Evolutionary conservation across 495 filamentous ascomycete genomes (phyloP), one percentile per base, ranked within the genome.

Genomic region (Penicillium salamii): DNA sequence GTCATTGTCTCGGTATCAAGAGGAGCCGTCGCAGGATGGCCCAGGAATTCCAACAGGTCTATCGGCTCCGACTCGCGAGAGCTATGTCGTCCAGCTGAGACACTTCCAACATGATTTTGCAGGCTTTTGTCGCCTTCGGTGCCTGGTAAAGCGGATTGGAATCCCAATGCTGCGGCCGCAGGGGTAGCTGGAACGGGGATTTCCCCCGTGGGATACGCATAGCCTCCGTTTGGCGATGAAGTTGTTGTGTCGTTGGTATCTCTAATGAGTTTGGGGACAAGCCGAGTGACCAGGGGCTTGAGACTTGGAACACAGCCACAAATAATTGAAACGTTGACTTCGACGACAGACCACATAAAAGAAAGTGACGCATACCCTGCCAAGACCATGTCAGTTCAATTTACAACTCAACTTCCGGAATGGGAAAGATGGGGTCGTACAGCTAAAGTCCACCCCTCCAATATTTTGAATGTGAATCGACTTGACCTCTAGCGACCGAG

Each of bases 311-410:
- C 85, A 57, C 90, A 96, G 39, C 83, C 91, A 50, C 88, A 93
- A 34, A 91, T 86, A 46, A 96, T 88, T 7, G 90, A 90, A 7
- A 90, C 75, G 57, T 95, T 91, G 65, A 96, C 89, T 65, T 96
- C 91, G 50, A 97, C 80, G 7, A 84, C 88, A 14, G 87, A 91
- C 91, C 90, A 97, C 86, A 96, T 90, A 62, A 95, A 88, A 0
- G 89, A 87, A 2, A 89, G 65, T 3, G 90, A 88, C 3, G 85
- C 90, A 65, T 90, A 88, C 85, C 82, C 85, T 62, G 26, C 0
- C 18, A 38, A 46, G 14, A 12, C n/a, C 17, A 9, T 24, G 21
- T 37, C 20, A 41, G 19, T 21, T 18, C 11, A 35, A 36, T 53
- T 54, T 18, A 20, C 29, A 8, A 11, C 7, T 15, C 4, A 32